Percentiles rank a stretch among this genome's conserved stretches.
phyloP scores from a whole-genome alignment of 352 stramenopile genomes.

The Globisporangium mamillatum region DNA sequence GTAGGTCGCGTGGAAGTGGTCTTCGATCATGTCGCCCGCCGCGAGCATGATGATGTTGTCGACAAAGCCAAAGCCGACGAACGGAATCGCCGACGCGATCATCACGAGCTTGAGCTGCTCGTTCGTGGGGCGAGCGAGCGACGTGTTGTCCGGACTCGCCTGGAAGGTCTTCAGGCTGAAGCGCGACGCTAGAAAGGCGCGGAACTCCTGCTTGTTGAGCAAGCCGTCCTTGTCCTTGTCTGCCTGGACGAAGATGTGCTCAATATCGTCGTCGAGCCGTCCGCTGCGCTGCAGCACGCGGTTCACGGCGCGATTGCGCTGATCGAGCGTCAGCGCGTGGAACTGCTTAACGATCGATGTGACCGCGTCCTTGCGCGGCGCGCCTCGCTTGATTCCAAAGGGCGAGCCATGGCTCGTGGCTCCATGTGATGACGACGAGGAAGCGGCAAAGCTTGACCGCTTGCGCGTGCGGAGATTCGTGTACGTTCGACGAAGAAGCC shows the following conservation, averaged over 20 bases:
- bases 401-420: not conserved
- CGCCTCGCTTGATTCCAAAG: constrained; percentile 13
- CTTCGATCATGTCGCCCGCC: constrained; percentile 94
- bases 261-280: constrained; percentile 50
- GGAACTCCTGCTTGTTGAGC: constrained; percentile 65
- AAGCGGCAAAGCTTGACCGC: constrained; percentile 3
- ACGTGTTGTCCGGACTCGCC: constrained; percentile 31
- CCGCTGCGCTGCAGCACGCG: constrained; percentile 45
- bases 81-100: constrained; percentile 74
- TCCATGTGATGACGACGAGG: not conserved
- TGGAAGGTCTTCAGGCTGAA: constrained; percentile 59
- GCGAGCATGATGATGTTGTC: constrained; percentile 88
- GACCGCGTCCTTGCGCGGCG: constrained; percentile 28
- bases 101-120: constrained; percentile 77
- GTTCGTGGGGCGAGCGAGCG: constrained; percentile 40
- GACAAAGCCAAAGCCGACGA: constrained; percentile 82
- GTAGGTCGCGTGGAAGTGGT: constrained; percentile 90
- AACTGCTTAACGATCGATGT: constrained; percentile 53
- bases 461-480: constrained; percentile 17
- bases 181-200: constrained; percentile 56
- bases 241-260: constrained; percentile 62
- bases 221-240: constrained; percentile 70
- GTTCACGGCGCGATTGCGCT: constrained; percentile 49
- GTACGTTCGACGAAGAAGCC: constrained; percentile 18
- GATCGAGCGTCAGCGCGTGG: constrained; percentile 53